phyloP scores from a whole-genome alignment of 805 yeast genomes.

The Groenewaldozyma salmanticensis region DNA sequence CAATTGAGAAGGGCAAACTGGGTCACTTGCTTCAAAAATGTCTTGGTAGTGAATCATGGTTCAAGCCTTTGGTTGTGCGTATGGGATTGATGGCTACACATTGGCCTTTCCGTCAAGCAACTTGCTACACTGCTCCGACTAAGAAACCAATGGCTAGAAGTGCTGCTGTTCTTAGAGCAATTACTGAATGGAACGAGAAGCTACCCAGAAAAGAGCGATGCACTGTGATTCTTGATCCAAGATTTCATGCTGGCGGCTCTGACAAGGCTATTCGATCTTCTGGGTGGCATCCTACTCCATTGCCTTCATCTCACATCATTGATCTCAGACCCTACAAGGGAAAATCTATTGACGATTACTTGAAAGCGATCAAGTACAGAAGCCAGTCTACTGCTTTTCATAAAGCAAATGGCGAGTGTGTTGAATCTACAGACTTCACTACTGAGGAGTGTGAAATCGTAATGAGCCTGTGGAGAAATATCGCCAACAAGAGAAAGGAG shows the following conservation, averaged over 20 bases:
- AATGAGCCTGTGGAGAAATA: conserved; percentile 31
- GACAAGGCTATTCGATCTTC: conserved; percentile 29
- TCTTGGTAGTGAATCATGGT: conserved; percentile 27
- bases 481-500: conserved; percentile 30
- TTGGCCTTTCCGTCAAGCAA: conserved; percentile 37
- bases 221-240: conserved; percentile 32
- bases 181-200: conserved; percentile 29
- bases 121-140: conserved; percentile 32
- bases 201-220: conserved; percentile 25
- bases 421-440: conserved; percentile 29
- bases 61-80: conserved; percentile 27
- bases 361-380: conserved; percentile 34
- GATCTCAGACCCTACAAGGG: conserved; percentile 31
- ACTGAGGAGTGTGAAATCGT: conserved; percentile 26
- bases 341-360: conserved; percentile 27
- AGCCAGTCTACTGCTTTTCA: conserved; percentile 30
- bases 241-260: conserved; percentile 27
- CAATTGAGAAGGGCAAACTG: conserved; percentile 23
- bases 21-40: conserved; percentile 20
- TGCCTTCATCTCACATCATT: conserved; percentile 34
- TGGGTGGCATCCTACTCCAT: conserved; percentile 30
- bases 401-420: conserved; percentile 28
- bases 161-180: conserved; percentile 32
- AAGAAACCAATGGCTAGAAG: conserved; percentile 33
- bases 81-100: conserved; percentile 36